Conservation (phyloP, 106 monocot species). For the Dioscorea alata region DNA sequence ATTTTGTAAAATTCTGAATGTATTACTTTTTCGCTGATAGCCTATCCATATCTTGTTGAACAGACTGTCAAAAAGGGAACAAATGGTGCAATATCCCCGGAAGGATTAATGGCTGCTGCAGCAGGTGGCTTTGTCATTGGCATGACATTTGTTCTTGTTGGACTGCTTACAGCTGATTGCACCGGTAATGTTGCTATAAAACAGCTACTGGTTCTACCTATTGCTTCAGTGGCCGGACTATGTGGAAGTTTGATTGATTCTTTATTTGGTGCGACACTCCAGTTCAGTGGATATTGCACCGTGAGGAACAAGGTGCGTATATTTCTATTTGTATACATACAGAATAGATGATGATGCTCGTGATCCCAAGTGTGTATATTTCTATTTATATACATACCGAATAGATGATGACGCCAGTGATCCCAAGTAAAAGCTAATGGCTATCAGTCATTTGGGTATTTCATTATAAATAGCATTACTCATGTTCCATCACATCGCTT, state of each 20-base stretch:
- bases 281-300: conserved; percentile 84
- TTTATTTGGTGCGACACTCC: conserved; percentile 75
- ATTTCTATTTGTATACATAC: too few species aligned
- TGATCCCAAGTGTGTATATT: too few species aligned
- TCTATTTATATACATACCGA: too few species aligned
- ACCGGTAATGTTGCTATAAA: conserved; percentile 29
- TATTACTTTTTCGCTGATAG: background rate
- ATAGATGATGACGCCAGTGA: too few species aligned
- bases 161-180: conserved; percentile 56
- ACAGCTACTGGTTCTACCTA: conserved; percentile 66
- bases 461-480: too few species aligned
- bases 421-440: too few species aligned
- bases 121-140: conserved; percentile 78
- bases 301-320: conserved; percentile 61
- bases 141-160: conserved; percentile 44
- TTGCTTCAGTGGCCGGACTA: conserved; percentile 66
- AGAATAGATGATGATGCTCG: too few species aligned
- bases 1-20: background rate
- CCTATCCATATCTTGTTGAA: background rate
- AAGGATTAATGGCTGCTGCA: conserved; percentile 67
- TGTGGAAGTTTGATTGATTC: conserved; percentile 91
- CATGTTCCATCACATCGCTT: background rate
- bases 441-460: too few species aligned
- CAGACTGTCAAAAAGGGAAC: conserved; percentile 86
- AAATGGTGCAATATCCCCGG: conserved; percentile 74